Evolutionary conservation across 352 stramenopile genomes (phyloP).

Genomic region (Globisporangium perplexum): DNA sequence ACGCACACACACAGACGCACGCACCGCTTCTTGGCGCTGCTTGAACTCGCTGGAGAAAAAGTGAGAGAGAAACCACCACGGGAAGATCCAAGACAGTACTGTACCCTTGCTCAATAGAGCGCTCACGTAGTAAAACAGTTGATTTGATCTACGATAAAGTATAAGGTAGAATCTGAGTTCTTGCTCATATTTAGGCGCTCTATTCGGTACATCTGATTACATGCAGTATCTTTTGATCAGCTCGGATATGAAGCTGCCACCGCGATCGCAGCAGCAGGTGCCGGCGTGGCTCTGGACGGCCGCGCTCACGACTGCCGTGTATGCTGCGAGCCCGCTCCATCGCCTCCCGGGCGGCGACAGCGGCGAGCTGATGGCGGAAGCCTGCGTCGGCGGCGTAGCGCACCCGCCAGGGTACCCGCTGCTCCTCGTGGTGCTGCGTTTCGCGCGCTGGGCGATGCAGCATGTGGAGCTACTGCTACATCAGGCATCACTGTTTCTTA

Average conservation of each 20-base stretch:
- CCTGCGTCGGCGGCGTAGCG: slow-evolving; percentile 83
- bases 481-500: neutral
- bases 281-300: slow-evolving; percentile 24
- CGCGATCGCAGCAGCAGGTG: neutral
- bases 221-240: no score
- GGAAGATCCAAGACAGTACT: no score
- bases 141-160: no score
- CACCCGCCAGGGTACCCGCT: slow-evolving; percentile 93
- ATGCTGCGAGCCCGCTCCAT: slow-evolving; percentile 14
- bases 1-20: no score
- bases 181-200: no score
- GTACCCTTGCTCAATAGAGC: no score
- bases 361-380: slow-evolving; percentile 89
- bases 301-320: slow-evolving; percentile 15
- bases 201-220: no score
- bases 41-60: no score
- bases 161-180: no score
- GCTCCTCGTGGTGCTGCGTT: slow-evolving; percentile 64
- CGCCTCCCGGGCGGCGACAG: slow-evolving; percentile 77
- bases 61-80: no score
- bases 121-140: no score
- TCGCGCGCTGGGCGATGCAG: slow-evolving; percentile 6
- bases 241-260: neutral
- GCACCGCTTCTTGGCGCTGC: no score
- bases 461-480: neutral